Percentiles rank a stretch among this genome's conserved stretches.
phyloP scores from a whole-genome alignment of 1,139 yeast genomes.

The Petasospora fabianii region DNA sequence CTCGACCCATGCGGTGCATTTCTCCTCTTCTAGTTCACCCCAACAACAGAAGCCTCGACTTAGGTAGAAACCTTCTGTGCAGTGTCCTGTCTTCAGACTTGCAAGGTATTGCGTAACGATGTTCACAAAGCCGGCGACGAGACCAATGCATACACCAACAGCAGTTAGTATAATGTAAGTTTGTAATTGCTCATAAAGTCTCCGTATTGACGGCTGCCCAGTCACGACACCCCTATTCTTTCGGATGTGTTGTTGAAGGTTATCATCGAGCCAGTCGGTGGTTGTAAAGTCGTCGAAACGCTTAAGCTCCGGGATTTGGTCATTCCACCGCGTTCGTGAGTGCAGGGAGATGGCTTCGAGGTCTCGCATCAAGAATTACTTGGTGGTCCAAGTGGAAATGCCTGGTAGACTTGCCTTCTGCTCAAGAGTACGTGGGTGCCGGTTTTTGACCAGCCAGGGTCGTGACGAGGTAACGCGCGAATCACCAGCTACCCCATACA shows the following conservation, averaged over 20 bases:
- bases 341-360: conserved; percentile 7
- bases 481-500: too few relatives aligned
- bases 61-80: conserved; percentile 64
- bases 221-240: conserved; percentile 6
- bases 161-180: conserved; percentile 68
- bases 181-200: conserved; percentile 39
- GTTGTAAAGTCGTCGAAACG: conserved; percentile 61
- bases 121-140: conserved; percentile 77
- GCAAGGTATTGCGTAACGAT: conserved; percentile 86
- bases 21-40: conserved; percentile 42
- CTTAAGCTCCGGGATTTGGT: conserved; percentile 30
- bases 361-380: conserved; percentile 6
- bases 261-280: conserved; percentile 83
- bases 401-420: too few relatives aligned
- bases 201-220: conserved; percentile 31
- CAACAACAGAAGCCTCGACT: conserved; percentile 81
- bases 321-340: conserved; percentile 10
- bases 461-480: not conserved
- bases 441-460: not conserved
- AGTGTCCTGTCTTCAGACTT: conserved; percentile 73
- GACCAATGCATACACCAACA: conserved; percentile 75
- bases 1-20: conserved; percentile 52
- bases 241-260: conserved; percentile 22
- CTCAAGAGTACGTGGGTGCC: too few relatives aligned
- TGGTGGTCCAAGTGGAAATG: not conserved